These are phyloP conservation scores for Lolium perenne DNA, from an alignment of 176 grass and related monocot species.

Conservation along the genomic window DNA sequence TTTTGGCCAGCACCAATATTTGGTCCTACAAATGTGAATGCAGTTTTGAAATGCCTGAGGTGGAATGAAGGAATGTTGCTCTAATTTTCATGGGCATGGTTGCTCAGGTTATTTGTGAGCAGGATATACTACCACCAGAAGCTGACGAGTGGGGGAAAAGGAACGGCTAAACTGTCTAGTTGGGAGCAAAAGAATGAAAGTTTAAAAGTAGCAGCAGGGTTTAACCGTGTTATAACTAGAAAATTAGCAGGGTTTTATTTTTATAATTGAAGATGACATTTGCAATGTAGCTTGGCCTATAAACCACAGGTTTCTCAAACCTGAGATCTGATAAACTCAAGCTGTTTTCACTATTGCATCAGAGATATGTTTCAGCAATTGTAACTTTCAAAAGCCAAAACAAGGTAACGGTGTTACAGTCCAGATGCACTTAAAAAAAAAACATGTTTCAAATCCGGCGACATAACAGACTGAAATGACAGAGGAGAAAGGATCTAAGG, in stretches of 20 bases:
- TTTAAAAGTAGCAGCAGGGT: slow-evolving; percentile 23
- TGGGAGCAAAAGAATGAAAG: slow-evolving; percentile 9
- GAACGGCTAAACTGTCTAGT: slow-evolving; percentile 36
- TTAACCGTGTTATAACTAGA: slow-evolving; percentile 16
- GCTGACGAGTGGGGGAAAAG: slow-evolving; percentile 42
- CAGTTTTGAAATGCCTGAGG: slow-evolving; percentile 40
- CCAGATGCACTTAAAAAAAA: slow-evolving; percentile 45
- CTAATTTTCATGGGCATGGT: slow-evolving; percentile 72
- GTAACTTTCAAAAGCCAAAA: slow-evolving; percentile 54
- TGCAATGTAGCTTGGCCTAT: slow-evolving; percentile 68
- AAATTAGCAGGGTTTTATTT: slow-evolving; percentile 29
- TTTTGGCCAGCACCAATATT: slow-evolving; percentile 70
- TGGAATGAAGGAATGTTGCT: slow-evolving; percentile 61
- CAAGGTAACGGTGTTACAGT: slow-evolving; percentile 53
- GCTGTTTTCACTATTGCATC: slow-evolving; percentile 71
- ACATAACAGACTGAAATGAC: background rate
- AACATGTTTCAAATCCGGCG: background rate
- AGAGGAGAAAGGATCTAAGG: background rate
- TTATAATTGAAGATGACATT: slow-evolving; percentile 5
- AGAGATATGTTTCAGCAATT: slow-evolving; percentile 58
- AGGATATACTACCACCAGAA: slow-evolving; percentile 46
- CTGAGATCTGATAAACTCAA: slow-evolving; percentile 82
- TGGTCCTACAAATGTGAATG: slow-evolving; percentile 63
- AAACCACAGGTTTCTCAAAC: slow-evolving; percentile 76
- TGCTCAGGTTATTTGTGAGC: slow-evolving; percentile 64